phyloP scores from a whole-genome alignment of 2,329 filamentous ascomycete genomes.

The Claviceps paspali region DNA sequence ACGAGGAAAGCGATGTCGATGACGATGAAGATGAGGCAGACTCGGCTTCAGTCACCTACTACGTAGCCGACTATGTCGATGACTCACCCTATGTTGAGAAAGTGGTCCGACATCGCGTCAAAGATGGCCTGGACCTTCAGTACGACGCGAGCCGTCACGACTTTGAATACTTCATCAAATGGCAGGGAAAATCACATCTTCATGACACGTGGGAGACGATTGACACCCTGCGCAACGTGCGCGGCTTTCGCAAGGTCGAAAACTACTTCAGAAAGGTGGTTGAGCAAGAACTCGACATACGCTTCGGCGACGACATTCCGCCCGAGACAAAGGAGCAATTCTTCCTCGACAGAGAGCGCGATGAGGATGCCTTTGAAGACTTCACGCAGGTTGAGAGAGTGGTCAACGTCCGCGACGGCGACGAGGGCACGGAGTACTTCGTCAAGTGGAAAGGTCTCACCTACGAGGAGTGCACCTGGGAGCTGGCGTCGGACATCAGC shows the following conservation, averaged over 20 bases:
- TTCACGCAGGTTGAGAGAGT: constrained; percentile 88
- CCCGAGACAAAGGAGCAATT: constrained; percentile 86
- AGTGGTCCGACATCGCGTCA: constrained; percentile 72
- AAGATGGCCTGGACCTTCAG: constrained; percentile 46
- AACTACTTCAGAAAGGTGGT: constrained; percentile 87
- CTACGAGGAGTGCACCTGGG: constrained; percentile 95
- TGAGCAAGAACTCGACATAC: constrained; percentile 62
- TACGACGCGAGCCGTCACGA: constrained; percentile 51
- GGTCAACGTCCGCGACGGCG: constrained; percentile 67
- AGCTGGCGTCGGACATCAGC: constrained; percentile 59
- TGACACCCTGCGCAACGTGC: constrained; percentile 57
- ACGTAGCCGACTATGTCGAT: constrained; percentile 54
- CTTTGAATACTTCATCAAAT: constrained; percentile 90
- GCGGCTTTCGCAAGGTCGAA: constrained; percentile 76
- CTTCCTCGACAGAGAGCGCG: constrained; percentile 84
- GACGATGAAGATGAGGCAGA: constrained; percentile 48
- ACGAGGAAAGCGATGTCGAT: constrained; percentile 52
- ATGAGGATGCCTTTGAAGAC: constrained; percentile 75
- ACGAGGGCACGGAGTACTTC: constrained; percentile 73
- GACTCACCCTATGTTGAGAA: constrained; percentile 77
- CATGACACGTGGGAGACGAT: constrained; percentile 91
- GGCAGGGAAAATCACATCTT: constrained; percentile 88
- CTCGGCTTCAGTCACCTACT: constrained; percentile 47
- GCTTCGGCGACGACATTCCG: constrained; percentile 58
- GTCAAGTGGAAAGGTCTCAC: constrained; percentile 94